phyloP scores from a whole-genome alignment of 192 early-diverging fungal species.

The Backusella liffmaniae region DNA sequence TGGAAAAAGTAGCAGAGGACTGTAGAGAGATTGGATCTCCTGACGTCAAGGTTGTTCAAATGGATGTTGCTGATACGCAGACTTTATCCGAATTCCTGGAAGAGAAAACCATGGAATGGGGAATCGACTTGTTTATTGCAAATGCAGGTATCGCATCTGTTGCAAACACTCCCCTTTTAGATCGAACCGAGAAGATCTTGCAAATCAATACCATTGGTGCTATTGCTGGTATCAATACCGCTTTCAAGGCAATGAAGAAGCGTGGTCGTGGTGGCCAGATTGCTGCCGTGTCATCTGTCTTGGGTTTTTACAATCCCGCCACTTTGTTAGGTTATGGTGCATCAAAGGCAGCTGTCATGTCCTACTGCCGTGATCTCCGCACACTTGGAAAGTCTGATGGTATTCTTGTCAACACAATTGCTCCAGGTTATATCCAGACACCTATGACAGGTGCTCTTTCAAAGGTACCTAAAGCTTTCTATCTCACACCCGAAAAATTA shows the following conservation, averaged over 20 bases:
- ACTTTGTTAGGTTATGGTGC: background rate
- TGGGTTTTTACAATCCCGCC: constrained; percentile 18
- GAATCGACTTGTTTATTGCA: constrained; percentile 30
- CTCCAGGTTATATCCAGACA: constrained; percentile 24
- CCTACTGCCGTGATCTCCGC: constrained; percentile 28
- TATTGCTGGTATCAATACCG: constrained; percentile 22
- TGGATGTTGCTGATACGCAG: constrained; percentile 24
- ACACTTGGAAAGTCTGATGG: constrained; percentile 16
- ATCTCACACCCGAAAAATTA: background rate
- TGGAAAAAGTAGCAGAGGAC: constrained; percentile 2
- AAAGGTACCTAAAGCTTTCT: background rate
- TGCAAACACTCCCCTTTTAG: background rate
- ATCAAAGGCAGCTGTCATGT: constrained; percentile 23
- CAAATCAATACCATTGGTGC: constrained; percentile 5
- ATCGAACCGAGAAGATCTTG: background rate
- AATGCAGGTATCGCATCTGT: constrained; percentile 22
- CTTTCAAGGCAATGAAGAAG: constrained; percentile 23
- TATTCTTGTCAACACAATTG: constrained; percentile 16
- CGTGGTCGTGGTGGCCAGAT: constrained; percentile 24
- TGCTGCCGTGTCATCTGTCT: constrained; percentile 18
- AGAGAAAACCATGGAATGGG: constrained; percentile 12
- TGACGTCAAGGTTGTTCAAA: constrained; percentile 10
- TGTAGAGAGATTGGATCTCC: constrained; percentile 11
- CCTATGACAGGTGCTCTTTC: constrained; percentile 9
- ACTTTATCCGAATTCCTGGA: constrained; percentile 12